Percentiles rank a stretch among this genome's conserved stretches.
These are phyloP conservation scores for Aspergillus neoniger DNA, from an alignment of 2,329 filamentous ascomycete species.

Conservation along the genomic window DNA sequence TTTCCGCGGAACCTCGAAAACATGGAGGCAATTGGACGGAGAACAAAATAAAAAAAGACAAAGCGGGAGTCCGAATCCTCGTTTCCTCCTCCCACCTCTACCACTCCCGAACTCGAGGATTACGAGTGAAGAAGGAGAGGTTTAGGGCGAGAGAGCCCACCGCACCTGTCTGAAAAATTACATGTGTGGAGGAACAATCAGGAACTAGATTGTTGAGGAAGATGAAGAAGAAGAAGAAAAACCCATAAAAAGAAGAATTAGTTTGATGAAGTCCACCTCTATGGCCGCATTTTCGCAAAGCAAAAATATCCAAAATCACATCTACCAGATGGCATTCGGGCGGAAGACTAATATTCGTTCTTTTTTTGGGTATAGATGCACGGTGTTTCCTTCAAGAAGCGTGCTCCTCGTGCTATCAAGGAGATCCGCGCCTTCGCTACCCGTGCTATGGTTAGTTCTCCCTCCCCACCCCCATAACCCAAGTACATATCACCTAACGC, in stretches of 20 bases:
- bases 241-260: constrained; percentile 52
- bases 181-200: constrained; percentile 17
- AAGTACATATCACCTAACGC: constrained; percentile 7
- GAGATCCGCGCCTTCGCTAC: constrained; percentile 95
- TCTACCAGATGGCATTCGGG: constrained; percentile 52
- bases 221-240: constrained; percentile 20
- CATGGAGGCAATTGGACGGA: constrained; percentile 34
- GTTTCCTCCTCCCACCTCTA: background rate
- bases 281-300: constrained; percentile 40
- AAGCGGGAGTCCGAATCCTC: background rate
- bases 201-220: constrained; percentile 11
- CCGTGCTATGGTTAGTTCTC: constrained; percentile 85
- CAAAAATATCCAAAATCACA: constrained; percentile 10
- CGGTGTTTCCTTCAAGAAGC: constrained; percentile 99
- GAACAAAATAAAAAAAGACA: constrained; percentile 24
- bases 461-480: background rate
- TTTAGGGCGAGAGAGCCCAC: background rate
- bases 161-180: background rate
- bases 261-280: constrained; percentile 72
- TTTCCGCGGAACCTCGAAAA: constrained; percentile 15
- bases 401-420: constrained; percentile 97
- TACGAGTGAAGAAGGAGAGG: background rate
- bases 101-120: background rate
- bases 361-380: constrained; percentile 70
- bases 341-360: constrained; percentile 66